Base-by-base conservation (phyloP, 2,329 filamentous ascomycete species). In the Aspergillus sp. region DNA sequence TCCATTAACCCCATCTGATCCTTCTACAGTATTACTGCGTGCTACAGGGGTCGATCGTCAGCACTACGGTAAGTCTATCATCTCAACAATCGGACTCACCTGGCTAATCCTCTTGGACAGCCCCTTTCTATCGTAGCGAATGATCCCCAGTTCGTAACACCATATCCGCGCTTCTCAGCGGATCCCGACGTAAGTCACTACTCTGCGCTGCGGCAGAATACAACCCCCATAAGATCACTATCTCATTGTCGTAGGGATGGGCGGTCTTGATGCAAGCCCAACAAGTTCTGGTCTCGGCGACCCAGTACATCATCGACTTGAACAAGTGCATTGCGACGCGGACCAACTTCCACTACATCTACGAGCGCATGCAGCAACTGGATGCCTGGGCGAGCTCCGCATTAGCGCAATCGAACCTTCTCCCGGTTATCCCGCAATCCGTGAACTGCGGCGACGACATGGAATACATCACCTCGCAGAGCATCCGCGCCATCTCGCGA, bases 31-130 rank as follows among this genome's bases (percentile, higher is more conserved):
- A 75, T 53, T 74, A 75, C 53, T 73, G 70, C 53, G 69, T 74
- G 36, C 66, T 74, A 20, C 74, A 77, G 61, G 70, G 73, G 20
- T 72, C 73, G 4, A 76, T 77, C 51, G 72, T 74, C 32, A 74
- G 72, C 63, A 73, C 70, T 24, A 73, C 70, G 44, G 73, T 75
- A 55, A 64, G 70, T 58, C 26, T 44, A 9, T 17, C 14, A 16
- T 32, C 14, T 20, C 38, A 14, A 44, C 24, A 30, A 33, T 24
- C 17, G 20, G 4, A 19, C 32, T 20, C 22, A 19, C 16, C 6
- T 35, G 42, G 52, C 51, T 60, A 50, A 63, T 48, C 24, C 30
- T 54, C 5, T 45, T 14, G n/a, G 20, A 42, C 50, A 76, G 73
- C 63, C 70, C 20, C 68, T 73, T n/a, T 68, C 73, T 14, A 72